Base-by-base conservation (phyloP, 2,329 filamentous ascomycete species). In the Dryadomyces quercus-mongolicae region DNA sequence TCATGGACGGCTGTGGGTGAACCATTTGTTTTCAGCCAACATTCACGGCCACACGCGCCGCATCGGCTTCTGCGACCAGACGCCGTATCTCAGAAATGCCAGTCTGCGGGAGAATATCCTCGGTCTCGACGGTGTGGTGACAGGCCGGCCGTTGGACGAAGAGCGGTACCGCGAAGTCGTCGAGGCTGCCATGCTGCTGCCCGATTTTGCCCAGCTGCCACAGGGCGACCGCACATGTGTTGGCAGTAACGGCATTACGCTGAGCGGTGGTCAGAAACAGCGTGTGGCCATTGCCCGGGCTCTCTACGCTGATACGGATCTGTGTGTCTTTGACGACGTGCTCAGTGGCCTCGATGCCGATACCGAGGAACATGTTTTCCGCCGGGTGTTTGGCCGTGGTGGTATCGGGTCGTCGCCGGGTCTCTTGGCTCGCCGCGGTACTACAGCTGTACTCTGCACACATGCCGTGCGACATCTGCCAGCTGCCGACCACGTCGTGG, bases 401-500 rank as follows among this genome's bases (percentile, higher is more conserved):
- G 55, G 57, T 3, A n/a, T 7, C 38, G 38, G 38, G 38, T 42
- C 12, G 38, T 5, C 16, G 42, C 13, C 42, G 42, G 36, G 42
- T 16, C 3, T 58, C 20, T 46, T 58, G 20, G 31, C 20, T n/a
- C 50, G 46, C 8, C 5, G 57, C 25, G 18, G 34, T 12, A 51
- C 58, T 31, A 59, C 56, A 0, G 49, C 49, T 13, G 25, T 72
- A 0, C 59, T 72, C 16, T 71, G 68, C 57, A 73, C 69, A 0
- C 68, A 73, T 56, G 68, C 66, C 2, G 61, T 71, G 20, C 60
- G 64, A 3, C 66, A 68, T 54, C 59, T 76, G 1, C 68, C 71
- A 0, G 62, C 64, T 0, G 70, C 73, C 2, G 68, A 76, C 47
- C 70, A 74, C 38, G 70, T 79, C 8, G 69, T 79, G 43, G 72